Evolutionary conservation across 177 flowering plant genomes (phyloP), one percentile per base, ranked within the genome.

Genomic region (Tripterygium wilfordii): DNA sequence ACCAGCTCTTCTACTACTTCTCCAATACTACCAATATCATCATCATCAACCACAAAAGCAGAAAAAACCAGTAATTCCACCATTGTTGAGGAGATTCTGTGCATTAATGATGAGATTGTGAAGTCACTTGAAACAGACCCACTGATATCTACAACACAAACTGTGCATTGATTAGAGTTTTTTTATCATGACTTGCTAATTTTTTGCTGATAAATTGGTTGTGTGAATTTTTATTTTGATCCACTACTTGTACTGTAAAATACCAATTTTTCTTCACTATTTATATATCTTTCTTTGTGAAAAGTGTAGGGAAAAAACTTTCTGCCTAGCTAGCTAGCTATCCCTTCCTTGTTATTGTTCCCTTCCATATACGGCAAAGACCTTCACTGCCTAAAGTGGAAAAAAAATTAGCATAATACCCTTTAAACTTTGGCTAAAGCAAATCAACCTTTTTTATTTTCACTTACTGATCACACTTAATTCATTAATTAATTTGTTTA

Each of bases 41-140:
- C 46, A 41, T 16, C 21, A n/a, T n/a, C 7, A 45, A 35, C 2
- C 48, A 6, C 12, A 30, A 12, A 30, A 12, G 12, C 33, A 12
- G 33, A 6, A 12, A 6, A 6, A 12, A 30, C 33, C 33, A 30
- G 7, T 12, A 7, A 6, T 12, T 6, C 12, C 33, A 30, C 12
- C 33, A 45, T 48, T 60, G n/a, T 68, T 69, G 78, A 79, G 39
- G 73, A 63, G 64, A 64, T 81, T 49, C 45, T 75, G 53, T 66
- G 70, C 60, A 59, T 54, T 57, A 38, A 57, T 46, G 75, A 78
- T 51, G 82, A 62, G 36, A 24, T 56, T 36, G 67, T 51, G 53
- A 64, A 71, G 75, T 60, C 80, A 48, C 51, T 29, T 48, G 95
- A 85, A 60, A 75, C 82, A 18, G 79, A 78, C 35, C 88, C 88